Percentiles rank a stretch among this genome's conserved stretches.
phyloP scores from a whole-genome alignment of 2,329 filamentous ascomycete species.

The Aureobasidium sp. region DNA sequence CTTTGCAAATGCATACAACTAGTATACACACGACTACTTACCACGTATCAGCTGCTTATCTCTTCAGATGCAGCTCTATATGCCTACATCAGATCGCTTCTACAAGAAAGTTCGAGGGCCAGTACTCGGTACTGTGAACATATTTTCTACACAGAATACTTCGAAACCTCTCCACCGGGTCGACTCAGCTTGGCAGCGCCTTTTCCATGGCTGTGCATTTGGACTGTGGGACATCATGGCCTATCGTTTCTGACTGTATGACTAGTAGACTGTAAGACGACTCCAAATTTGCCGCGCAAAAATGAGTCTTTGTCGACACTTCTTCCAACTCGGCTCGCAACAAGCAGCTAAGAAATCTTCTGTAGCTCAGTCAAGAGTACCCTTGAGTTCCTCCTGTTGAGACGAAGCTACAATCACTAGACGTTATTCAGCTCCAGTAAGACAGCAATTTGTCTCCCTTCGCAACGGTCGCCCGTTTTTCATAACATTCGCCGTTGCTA shows the following conservation, averaged over 20 bases:
- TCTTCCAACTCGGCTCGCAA: neutral
- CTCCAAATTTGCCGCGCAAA: neutral
- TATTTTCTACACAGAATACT: neutral
- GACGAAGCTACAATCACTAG: neutral
- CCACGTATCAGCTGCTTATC: too few relatives aligned
- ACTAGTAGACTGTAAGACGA: neutral
- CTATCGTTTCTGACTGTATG: neutral
- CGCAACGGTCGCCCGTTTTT: conserved; percentile 5
- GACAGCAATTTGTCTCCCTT: neutral
- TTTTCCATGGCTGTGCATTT: neutral
- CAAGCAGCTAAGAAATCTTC: neutral
- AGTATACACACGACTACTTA: neutral
- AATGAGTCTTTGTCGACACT: neutral
- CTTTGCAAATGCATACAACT: too few relatives aligned
- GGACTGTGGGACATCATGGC: neutral
- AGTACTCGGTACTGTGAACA: neutral
- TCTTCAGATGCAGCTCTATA: neutral
- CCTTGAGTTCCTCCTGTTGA: neutral
- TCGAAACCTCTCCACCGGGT: neutral
- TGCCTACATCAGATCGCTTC: neutral
- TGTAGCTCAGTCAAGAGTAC: neutral
- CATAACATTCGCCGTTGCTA: neutral
- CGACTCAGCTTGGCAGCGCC: neutral
- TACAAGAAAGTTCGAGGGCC: neutral
- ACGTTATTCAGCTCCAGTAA: neutral